Base-by-base conservation (phyloP, 805 yeast genomes). In the Kuraishia borneana region DNA sequence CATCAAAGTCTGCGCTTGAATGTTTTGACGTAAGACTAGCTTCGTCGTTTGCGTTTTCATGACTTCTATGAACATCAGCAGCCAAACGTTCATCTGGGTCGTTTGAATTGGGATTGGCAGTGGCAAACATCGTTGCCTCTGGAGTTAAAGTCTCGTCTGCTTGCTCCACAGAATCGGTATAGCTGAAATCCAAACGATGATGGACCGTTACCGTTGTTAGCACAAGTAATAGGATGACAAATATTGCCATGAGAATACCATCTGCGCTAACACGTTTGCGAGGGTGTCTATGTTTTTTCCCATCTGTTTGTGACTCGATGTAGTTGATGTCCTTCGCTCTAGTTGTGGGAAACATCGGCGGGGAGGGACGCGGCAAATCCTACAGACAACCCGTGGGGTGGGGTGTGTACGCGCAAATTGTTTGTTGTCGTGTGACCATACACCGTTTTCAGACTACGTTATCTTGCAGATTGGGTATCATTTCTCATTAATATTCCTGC, bases 1-100 rank as follows among this genome's bases (percentile, higher is more conserved):
- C 42, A 26, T 45, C 43, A 33, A 40, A 37, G 12, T 26, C 21
- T 5, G 27, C 7, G 13, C 16, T 26, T 3, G 18, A 10, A 14
- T 20, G 3, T 4, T 5, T 5, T 6, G 13, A 12, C 14, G 33
- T 30, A 7, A 25, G 28, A 6, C 16, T 10, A 6, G 28, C 13
- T 30, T 18, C 18, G 26, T 29, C 30, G 10, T 9, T 26, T 22
- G 17, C 6, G 6, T 22, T 20, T 20, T 30, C 30, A 16, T 6
- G 29, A 13, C 25, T 18, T 10, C 30, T 18, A 9, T 18, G 30
- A 6, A 32, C 23, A 26, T 35, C 32, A 5, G 29, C 30, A 20
- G 33, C 23, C 23, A 35, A 23, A 18, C 30, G 19, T 21, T 32
- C 19, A 21, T 28, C 21, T n/a, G 33, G 27, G 3, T 31, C 30